Conservation (phyloP, 495 filamentous ascomycete genomes). For the Neurospora cerealis region DNA sequence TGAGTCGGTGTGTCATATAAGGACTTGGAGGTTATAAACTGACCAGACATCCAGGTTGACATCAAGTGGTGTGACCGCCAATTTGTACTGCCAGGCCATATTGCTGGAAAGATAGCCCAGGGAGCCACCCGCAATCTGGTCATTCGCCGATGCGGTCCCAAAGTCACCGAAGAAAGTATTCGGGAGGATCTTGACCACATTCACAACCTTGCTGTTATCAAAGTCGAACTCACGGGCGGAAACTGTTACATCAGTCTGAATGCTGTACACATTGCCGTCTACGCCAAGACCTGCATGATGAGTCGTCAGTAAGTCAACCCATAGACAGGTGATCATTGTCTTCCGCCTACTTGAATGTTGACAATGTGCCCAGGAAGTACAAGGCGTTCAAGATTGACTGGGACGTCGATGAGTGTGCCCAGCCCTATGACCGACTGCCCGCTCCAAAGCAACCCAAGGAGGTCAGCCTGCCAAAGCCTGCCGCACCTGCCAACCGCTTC, state of each 20-base stretch:
- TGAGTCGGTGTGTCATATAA: constrained; percentile 26
- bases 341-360: background rate
- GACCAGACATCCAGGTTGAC: constrained; percentile 42
- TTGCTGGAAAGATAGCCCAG: constrained; percentile 53
- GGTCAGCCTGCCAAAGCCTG: constrained; percentile 18
- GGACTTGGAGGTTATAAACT: background rate
- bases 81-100: constrained; percentile 55
- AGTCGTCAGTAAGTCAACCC: constrained; percentile 41
- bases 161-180: constrained; percentile 53
- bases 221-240: constrained; percentile 45
- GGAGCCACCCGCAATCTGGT: constrained; percentile 77
- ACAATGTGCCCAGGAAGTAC: constrained; percentile 40
- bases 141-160: constrained; percentile 45
- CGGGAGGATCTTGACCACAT: constrained; percentile 76
- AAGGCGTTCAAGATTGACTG: constrained; percentile 64
- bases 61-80: constrained; percentile 65
- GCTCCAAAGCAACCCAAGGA: constrained; percentile 22
- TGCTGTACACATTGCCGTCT: constrained; percentile 66
- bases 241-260: constrained; percentile 63
- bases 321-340: background rate
- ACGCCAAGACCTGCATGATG: constrained; percentile 71
- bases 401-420: constrained; percentile 64
- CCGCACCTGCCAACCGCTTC: constrained; percentile 49
- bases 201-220: constrained; percentile 64
- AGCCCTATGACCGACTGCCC: constrained; percentile 33